Percentiles rank a stretch among this genome's conserved stretches.
Evolutionary conservation across 352 stramenopile species (phyloP).

Genomic region (Pythium insidiosum): DNA sequence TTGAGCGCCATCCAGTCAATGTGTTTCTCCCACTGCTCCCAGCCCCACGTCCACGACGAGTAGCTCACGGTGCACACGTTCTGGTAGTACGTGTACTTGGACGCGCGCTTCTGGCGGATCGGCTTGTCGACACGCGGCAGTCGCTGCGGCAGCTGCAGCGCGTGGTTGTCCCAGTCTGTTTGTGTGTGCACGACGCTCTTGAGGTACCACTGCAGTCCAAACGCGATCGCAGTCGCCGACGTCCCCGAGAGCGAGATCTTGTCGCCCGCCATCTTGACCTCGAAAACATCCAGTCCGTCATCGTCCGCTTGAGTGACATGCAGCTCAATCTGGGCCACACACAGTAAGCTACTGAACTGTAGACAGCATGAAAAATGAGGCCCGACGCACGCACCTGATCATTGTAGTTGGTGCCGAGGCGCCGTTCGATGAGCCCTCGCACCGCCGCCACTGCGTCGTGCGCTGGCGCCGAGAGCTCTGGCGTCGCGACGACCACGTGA

Average conservation of each 20-base stretch:
- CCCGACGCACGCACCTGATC: conserved; percentile 45
- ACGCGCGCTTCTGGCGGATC: conserved; percentile 39
- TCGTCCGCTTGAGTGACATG: conserved; percentile 24
- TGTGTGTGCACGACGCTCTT: conserved; percentile 66
- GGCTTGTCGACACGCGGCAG: conserved; percentile 30
- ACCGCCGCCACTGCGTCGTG: conserved; percentile 42
- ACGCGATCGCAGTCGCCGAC: conserved; percentile 57
- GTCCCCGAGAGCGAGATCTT: conserved; percentile 42
- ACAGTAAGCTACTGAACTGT: not conserved
- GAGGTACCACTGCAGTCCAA: conserved; percentile 71
- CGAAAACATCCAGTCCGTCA: conserved; percentile 54
- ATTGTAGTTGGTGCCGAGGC: conserved; percentile 43
- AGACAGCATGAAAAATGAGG: not conserved
- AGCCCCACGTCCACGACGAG: conserved; percentile 84
- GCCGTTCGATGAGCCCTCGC: conserved; percentile 46
- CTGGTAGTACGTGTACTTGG: conserved; percentile 87
- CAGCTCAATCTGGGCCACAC: conserved; percentile 32
- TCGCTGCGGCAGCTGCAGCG: conserved; percentile 39
- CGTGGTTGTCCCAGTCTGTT: conserved; percentile 77
- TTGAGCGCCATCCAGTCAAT: conserved; percentile 93
- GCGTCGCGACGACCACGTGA: conserved; percentile 8
- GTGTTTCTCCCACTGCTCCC: conserved; percentile 84
- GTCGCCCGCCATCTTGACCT: conserved; percentile 30
- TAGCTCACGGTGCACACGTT: conserved; percentile 92
- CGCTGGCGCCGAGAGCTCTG: conserved; percentile 19